Evolutionary conservation across 768 basidiomycete species (phyloP).

Genomic region (Amanita exitialis): DNA sequence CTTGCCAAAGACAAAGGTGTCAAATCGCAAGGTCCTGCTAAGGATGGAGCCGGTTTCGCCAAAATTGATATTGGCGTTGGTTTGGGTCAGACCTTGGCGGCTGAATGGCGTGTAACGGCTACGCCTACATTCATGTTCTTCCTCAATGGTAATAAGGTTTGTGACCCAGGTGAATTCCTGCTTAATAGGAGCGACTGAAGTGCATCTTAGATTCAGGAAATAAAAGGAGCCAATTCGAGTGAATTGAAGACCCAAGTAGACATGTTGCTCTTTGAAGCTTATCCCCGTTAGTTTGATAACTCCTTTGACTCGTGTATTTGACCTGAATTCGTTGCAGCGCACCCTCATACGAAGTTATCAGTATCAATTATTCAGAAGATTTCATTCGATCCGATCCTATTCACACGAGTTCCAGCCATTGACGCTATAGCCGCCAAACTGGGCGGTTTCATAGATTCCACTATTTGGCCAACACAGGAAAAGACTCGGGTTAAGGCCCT

Average conservation of each 20-base stretch:
- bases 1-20: conserved; percentile 55
- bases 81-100: conserved; percentile 47
- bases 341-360: conserved; percentile 55
- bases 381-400: conserved; percentile 69
- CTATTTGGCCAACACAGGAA: conserved; percentile 23
- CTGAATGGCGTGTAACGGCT: conserved; percentile 54
- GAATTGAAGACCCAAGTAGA: conserved; percentile 71
- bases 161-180: conserved; percentile 4
- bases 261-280: conserved; percentile 64
- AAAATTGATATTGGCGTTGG: conserved; percentile 78
- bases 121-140: conserved; percentile 93
- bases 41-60: conserved; percentile 60
- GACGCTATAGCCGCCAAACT: conserved; percentile 58
- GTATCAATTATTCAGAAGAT: conserved; percentile 52
- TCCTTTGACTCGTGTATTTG: background rate
- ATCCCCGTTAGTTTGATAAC: conserved; percentile 52
- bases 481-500: conserved; percentile 36
- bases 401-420: conserved; percentile 58
- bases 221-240: conserved; percentile 60
- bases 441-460: conserved; percentile 45
- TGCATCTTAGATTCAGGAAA: conserved; percentile 43
- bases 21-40: conserved; percentile 11
- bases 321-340: conserved; percentile 37
- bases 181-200: background rate
- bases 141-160: conserved; percentile 61